A percentile compares a stretch with the other conserved stretches of the same genome.
These are phyloP conservation scores for Hepatocystis sp. DNA, from an alignment of 169 alveolate species.

Conservation along the genomic window DNA sequence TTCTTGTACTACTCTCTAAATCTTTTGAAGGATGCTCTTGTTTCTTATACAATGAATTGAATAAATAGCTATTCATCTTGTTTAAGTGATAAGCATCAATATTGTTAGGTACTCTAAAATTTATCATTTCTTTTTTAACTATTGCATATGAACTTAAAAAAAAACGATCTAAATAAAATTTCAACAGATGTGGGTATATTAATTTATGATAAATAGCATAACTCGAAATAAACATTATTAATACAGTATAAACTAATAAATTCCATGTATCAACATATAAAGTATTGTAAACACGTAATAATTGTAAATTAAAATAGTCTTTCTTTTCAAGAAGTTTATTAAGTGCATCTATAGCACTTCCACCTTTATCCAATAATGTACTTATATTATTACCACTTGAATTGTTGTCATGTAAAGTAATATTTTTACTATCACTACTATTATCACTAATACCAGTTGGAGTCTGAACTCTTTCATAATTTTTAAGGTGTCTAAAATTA, in stretches of 20 bases:
- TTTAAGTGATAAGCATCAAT: conserved; percentile 64
- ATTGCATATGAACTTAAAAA: conserved; percentile 50
- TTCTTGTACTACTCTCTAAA: conserved; percentile 67
- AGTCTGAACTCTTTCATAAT: too few species aligned
- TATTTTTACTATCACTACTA: too few species aligned
- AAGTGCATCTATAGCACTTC: neutral
- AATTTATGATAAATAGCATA: conserved; percentile 61
- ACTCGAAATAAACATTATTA: conserved; percentile 10
- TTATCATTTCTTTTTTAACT: conserved; percentile 53
- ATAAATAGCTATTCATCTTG: conserved; percentile 64
- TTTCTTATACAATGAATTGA: conserved; percentile 51
- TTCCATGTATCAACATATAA: conserved; percentile 39
- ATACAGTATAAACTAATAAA: conserved; percentile 32
- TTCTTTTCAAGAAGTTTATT: conserved; percentile 15
- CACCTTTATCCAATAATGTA: conserved; percentile 9
- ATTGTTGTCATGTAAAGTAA: too few species aligned
- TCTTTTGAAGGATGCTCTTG: conserved; percentile 19
- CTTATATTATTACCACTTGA: too few species aligned
- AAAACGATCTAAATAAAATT: conserved; percentile 42
- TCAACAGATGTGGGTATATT: conserved; percentile 60
- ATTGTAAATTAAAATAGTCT: conserved; percentile 46
- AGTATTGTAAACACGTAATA: conserved; percentile 12
- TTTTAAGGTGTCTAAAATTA: conserved; percentile 22
- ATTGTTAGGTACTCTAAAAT: conserved; percentile 70
- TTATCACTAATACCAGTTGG: too few species aligned